These are phyloP conservation scores for Globisporangium paroecandrum DNA, from an alignment of 352 stramenopile species.

Conservation along the genomic window DNA sequence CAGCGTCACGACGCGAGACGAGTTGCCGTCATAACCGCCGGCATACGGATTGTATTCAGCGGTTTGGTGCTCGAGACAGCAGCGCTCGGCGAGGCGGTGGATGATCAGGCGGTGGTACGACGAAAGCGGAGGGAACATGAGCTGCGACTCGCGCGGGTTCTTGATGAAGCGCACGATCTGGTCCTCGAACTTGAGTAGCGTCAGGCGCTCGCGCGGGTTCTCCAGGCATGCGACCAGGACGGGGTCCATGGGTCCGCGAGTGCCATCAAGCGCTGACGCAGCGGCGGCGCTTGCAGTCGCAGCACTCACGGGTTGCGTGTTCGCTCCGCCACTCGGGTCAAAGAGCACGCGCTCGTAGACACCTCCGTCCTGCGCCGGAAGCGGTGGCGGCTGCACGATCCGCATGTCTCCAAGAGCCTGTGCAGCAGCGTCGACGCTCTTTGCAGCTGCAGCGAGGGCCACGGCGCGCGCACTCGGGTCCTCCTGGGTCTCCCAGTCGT, in stretches of 20 bases:
- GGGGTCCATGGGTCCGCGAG: conserved; percentile 59
- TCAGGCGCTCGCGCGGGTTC: conserved; percentile 76
- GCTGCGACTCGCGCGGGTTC: conserved; percentile 57
- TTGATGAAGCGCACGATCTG: conserved; percentile 82
- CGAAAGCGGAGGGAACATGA: conserved; percentile 79
- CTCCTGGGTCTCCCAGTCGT: conserved; percentile 44
- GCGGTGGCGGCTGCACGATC: conserved; percentile 34
- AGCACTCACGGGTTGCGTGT: conserved; percentile 41
- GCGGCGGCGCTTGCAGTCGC: conserved; percentile 53
- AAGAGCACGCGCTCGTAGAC: conserved; percentile 38
- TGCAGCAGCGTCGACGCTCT: conserved; percentile 19
- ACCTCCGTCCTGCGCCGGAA: conserved; percentile 38
- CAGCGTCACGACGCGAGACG: conserved; percentile 82
- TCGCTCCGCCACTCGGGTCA: conserved; percentile 21
- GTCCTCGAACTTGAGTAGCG: conserved; percentile 84
- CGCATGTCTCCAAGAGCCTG: conserved; percentile 34
- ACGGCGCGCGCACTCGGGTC: conserved; percentile 16
- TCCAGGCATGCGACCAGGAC: conserved; percentile 77
- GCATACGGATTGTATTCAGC: conserved; percentile 62
- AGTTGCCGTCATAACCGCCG: conserved; percentile 55
- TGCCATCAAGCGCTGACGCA: conserved; percentile 15
- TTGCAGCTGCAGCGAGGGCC: conserved; percentile 8
- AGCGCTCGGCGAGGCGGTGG: conserved; percentile 93
- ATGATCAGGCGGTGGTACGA: conserved; percentile 89
- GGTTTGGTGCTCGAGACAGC: conserved; percentile 87